Conservation (phyloP, 164 flowering plant species). For the Sextonia rubra region DNA sequence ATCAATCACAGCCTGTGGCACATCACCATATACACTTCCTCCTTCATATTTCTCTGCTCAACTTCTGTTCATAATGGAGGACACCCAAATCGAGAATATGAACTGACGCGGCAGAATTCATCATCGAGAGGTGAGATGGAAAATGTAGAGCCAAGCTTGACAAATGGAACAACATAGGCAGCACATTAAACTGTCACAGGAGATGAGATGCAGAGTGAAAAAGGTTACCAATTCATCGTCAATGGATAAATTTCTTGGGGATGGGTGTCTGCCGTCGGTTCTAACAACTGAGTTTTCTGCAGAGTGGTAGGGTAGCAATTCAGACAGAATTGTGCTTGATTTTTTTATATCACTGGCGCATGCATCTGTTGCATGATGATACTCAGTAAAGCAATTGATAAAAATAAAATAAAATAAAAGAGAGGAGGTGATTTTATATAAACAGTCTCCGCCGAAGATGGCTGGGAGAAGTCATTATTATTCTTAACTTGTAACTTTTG, state of each 20-base stretch:
- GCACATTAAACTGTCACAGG: not conserved
- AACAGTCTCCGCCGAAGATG: no score
- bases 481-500: no score
- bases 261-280: no score
- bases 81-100: slow-evolving; percentile 31
- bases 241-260: no score
- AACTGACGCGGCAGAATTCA: slow-evolving; percentile 66
- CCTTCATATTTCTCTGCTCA: slow-evolving; percentile 91
- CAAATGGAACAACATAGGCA: not conserved
- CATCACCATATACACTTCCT: slow-evolving; percentile 73
- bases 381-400: no score
- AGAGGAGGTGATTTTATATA: no score
- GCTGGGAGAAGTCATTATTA: no score
- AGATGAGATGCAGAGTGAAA: no score
- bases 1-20: slow-evolving; percentile 78
- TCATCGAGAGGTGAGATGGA: slow-evolving; percentile 26
- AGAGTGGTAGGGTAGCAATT: not conserved
- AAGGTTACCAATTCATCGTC: no score
- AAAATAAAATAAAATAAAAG: no score
- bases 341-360: not conserved
- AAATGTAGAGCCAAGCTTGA: not conserved
- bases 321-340: not conserved
- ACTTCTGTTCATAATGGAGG: slow-evolving; percentile 26
- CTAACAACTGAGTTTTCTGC: no score
- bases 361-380: not conserved